phyloP scores from a whole-genome alignment of 2,329 filamentous ascomycete genomes.

The Metarhizium sp. region DNA sequence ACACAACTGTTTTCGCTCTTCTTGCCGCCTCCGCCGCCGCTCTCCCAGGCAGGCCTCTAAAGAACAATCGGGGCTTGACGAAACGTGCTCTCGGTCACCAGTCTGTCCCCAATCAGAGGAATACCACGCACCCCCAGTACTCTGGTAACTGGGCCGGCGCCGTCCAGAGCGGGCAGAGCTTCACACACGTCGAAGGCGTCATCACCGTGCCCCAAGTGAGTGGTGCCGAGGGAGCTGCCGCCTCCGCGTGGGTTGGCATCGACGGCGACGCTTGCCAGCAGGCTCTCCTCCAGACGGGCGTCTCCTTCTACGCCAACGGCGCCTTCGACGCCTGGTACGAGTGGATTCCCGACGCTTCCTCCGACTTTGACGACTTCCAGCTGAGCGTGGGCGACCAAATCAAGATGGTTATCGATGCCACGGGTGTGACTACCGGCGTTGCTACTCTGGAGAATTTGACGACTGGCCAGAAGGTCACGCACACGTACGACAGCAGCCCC shows the following conservation, averaged over 20 bases:
- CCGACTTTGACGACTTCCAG: conserved; percentile 26
- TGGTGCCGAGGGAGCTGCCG: conserved; percentile 10
- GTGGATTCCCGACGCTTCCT: conserved; percentile 33
- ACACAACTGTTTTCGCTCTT: conserved; percentile 8
- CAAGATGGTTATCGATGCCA: conserved; percentile 19
- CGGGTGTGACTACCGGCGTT: conserved; percentile 14
- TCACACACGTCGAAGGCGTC: conserved; percentile 18
- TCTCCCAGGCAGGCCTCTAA: not conserved
- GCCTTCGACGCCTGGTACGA: conserved; percentile 36
- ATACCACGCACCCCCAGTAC: conserved; percentile 6
- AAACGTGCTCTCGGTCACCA: conserved; percentile 1
- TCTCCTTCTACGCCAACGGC: conserved; percentile 27
- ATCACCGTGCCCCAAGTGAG: conserved; percentile 17
- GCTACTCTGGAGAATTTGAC: conserved; percentile 34
- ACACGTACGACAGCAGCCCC: conserved; percentile 36
- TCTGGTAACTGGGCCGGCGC: conserved; percentile 12
- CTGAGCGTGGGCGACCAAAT: conserved; percentile 21
- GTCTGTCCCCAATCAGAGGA: conserved; percentile 10
- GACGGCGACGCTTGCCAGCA: conserved; percentile 33
- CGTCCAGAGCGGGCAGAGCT: conserved; percentile 16
- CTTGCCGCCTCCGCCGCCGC: conserved; percentile 10
- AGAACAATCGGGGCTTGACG: not conserved
- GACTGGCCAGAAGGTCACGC: conserved; percentile 40
- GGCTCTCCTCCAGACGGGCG: conserved; percentile 32
- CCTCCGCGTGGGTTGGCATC: conserved; percentile 36